Evolutionary conservation across 805 yeast genomes (phyloP), one percentile per base, ranked within the genome.

Genomic region (Candida qinlingensis): DNA sequence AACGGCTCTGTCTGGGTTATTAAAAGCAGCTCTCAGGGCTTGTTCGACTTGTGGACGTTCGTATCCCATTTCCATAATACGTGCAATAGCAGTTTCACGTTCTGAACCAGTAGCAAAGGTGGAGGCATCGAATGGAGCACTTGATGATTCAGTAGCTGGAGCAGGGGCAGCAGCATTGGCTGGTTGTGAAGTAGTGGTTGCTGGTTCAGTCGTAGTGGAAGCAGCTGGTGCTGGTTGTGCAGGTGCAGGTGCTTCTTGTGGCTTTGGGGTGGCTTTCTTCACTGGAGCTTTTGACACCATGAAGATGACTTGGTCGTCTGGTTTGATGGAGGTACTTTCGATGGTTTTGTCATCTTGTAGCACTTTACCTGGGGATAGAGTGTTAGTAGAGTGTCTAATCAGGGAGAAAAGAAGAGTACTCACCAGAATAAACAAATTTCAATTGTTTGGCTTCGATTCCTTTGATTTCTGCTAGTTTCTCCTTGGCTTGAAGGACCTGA

Each of bases 1-100:
- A 11, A 94, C 98, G 0, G 99, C 99, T 60, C 99, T 82, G 65
- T 92, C 98, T 25, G 99, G 98, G 68, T 94, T 91, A 70, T 92
- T 92, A 72, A 82, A 94, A 1, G 99, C 98, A 12, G 96, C 96
- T 58, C 95, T 81, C 64, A 94, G 72, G 0, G 99, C 99, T 41
- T 81, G 79, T 68, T 88, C 95, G 28, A 89, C 97, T 63, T 88
- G 87, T 13, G 80, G 77, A 58, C 96, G 81, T 45, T 85, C 88
- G 63, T 90, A 94, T 7, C 99, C 99, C 97, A 94, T 90, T 57
- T 88, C 97, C 82, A 90, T 79, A 66, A 94, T 90, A 63, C 85
- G 85, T 50, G 74, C 76, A 49, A 92, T 79, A 34, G 95, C 87
- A 31, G 83, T 79, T 59, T 87, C 89, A 57, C 96, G 79, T 51